phyloP scores from a whole-genome alignment of 1,139 yeast genomes.

The Blastobotrys buckinghamii region DNA sequence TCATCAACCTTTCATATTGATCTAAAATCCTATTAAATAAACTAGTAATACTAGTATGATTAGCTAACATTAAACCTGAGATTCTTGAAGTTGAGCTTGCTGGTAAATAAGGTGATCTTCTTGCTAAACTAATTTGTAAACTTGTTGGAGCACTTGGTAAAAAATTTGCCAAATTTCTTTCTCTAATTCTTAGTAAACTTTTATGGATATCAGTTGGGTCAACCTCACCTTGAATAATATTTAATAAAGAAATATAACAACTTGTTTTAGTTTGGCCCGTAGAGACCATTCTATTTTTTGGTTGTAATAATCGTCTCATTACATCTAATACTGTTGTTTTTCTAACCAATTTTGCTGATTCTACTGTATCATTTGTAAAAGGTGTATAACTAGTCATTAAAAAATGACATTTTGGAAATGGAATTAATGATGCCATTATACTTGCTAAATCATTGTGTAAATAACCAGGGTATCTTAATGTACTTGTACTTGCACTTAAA shows the following conservation, averaged over 20 bases:
- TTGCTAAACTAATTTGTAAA: conserved; percentile 71
- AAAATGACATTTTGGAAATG: conserved; percentile 87
- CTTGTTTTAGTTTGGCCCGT: conserved; percentile 35
- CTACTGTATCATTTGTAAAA: conserved; percentile 59
- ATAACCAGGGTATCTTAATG: conserved; percentile 86
- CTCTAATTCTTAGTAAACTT: conserved; percentile 71
- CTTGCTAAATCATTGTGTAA: conserved; percentile 84
- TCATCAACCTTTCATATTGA: conserved; percentile 76
- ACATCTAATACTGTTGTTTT: conserved; percentile 81
- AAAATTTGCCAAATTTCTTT: conserved; percentile 57
- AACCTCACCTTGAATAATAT: conserved; percentile 67
- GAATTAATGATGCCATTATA: conserved; percentile 74
- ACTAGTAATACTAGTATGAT: conserved; percentile 65
- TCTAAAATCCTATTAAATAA: conserved; percentile 61
- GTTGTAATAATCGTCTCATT: conserved; percentile 73
- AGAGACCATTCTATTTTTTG: conserved; percentile 66
- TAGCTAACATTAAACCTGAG: conserved; percentile 71
- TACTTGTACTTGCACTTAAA: conserved; percentile 78
- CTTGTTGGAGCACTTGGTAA: conserved; percentile 86
- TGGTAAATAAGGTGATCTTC: conserved; percentile 56
- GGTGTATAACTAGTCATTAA: conserved; percentile 86
- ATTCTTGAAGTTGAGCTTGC: conserved; percentile 24
- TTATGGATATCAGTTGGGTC: conserved; percentile 76
- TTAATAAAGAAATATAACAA: conserved; percentile 64
- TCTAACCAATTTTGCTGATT: conserved; percentile 54